Conservation (phyloP, 2,329 filamentous ascomycete species). For the Microsporum ferrugineum region DNA sequence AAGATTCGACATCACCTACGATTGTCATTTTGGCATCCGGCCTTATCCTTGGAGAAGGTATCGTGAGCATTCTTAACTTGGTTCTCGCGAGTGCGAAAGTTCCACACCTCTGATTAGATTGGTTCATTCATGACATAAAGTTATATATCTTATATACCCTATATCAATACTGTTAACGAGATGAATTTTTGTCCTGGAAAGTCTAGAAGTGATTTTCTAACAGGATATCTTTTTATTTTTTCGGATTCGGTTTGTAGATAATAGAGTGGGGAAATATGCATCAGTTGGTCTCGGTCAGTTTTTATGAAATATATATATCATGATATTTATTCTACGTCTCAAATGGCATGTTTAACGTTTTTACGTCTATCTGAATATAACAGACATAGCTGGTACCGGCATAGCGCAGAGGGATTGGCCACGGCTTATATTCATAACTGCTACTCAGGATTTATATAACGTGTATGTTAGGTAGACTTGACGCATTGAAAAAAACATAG, state of each 20-base stretch:
- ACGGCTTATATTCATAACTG: background rate
- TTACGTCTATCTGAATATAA: no score
- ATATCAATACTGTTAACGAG: background rate
- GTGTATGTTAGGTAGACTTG: background rate
- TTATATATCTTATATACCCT: background rate
- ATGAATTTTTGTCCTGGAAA: background rate
- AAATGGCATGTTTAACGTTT: no score
- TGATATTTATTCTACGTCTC: no score
- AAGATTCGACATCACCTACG: constrained; percentile 41
- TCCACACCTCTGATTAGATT: constrained; percentile 49
- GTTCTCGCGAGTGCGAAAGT: constrained; percentile 65
- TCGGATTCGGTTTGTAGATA: no score
- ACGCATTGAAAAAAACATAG: background rate
- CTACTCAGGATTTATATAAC: background rate
- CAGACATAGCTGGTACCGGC: no score
- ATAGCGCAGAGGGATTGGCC: background rate
- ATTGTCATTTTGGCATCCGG: constrained; percentile 84
- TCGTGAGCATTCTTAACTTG: constrained; percentile 84
- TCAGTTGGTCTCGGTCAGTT: no score
- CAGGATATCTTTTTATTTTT: no score
- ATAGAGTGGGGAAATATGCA: no score
- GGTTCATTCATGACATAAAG: background rate
- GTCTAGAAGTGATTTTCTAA: no score
- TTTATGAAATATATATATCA: no score
- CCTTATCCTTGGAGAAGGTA: constrained; percentile 82